Evolutionary conservation across 306 rosid genomes (phyloP), one percentile per base, ranked within the genome.

Genomic region (Albizia julibrissin): DNA sequence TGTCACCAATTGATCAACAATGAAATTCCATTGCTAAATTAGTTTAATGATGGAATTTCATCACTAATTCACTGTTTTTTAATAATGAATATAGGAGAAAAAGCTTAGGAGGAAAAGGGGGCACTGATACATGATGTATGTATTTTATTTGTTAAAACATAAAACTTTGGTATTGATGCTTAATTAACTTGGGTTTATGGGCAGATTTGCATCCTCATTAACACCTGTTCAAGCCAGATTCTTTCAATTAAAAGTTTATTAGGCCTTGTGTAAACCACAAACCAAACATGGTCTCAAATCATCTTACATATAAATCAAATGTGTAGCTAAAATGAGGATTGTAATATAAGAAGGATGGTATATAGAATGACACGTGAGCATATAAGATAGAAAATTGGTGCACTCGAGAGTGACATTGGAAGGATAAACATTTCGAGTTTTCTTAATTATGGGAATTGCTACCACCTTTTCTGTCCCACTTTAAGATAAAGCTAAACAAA

Each of bases 391-490:
- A 74, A 86, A 86, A 71, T 74, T 24, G 73, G 89, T 87, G 79
- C 73, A 87, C 87, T 76, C 84, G 65, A 31, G 47, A 73, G 90
- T 84, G 72, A 72, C 72, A 74, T 34, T 87, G 80, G 85, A 29
- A 50, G 83, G 82, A 74, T 79, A 77, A 80, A 79, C 72, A 69
- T 82, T 75, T 85, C 58, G 27, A 14, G 85, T 76, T 88, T 88
- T 86, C 80, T 83, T 72, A 87, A 87, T 86, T 80, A 83, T 81
- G 76, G 88, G 87, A 89, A 87, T 87, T 86, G 92, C 85, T 86
- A 84, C 73, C 9, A 79, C 89, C 88, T 92, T 92, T 90, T 86
- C 81, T 87, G 90, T 83, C 90, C 92, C 94, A 89, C 97, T 92
- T 90, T 92, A 87, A 84, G 93, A 84, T 69, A 92, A 92, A 90